Base-by-base conservation (phyloP, 441 rosid genomes). In the Gossypium trilobum region DNA sequence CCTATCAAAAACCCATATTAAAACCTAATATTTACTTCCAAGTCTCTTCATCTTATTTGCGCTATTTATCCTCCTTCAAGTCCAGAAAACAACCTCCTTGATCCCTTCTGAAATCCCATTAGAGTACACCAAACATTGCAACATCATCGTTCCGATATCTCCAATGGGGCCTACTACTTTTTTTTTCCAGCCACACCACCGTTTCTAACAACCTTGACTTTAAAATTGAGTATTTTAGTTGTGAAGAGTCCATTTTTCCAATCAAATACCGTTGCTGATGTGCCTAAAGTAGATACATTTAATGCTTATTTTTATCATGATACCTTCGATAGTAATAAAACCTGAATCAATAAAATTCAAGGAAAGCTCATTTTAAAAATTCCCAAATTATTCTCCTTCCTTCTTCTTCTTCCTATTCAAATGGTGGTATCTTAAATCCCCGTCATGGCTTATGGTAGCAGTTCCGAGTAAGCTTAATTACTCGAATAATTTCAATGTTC, bases 401-500 rank as follows among this genome's bases (percentile, higher is more conserved):
- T 66, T 60, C 65, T 68, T 29, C 0, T 29, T 29, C 33, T 29
- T 29, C 6, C 33, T 29, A 0, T 29, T 8, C 31, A 61, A 42
- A 52, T n/a, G 56, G 79, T 54, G 60, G 72, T 55, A 19, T 68
- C 44, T 16, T 25, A 17, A 77, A 64, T 11, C 54, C 78, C 48
- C 52, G 68, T n/a, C 87, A 87, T n/a, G 80, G 81, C 23, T 51
- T 79, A 63, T 79, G 82, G 80, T 42, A 55, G 59, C 2, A 2
- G 59, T 72, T 91, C 55, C 78, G 81, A 20, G 68, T 83, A 73
- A 87, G 89, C 87, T 89, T 70, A 82, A 78, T 73, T 91, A 84
- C 77, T 85, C 96, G 0, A 75, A 48, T 16, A 81, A 80, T 10
- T 69, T 79, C 9, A 81, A 80, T 79, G 81, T 84, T 71, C 72